phyloP scores from a whole-genome alignment of 2,329 filamentous ascomycete species.

The Alternaria incomplexa region DNA sequence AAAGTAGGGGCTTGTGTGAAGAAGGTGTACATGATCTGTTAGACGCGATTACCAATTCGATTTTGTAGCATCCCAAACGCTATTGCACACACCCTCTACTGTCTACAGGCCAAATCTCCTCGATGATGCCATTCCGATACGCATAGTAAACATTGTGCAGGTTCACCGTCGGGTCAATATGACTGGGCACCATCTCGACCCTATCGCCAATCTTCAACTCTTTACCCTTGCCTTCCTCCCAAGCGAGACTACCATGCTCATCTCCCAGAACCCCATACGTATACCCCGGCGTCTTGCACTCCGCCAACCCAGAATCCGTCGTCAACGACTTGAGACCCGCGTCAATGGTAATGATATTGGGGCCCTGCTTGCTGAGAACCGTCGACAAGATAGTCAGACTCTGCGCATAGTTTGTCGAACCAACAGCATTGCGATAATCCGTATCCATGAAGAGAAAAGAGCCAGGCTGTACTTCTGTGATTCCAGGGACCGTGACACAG shows the following conservation, averaged over 20 bases:
- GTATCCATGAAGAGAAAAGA: conserved; percentile 66
- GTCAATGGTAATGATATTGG: conserved; percentile 56
- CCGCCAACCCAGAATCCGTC: conserved; percentile 59
- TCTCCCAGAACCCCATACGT: conserved; percentile 56
- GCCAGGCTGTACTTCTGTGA: conserved; percentile 62
- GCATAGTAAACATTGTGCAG: conserved; percentile 60
- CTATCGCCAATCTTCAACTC: conserved; percentile 54
- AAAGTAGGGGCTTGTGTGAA: not conserved
- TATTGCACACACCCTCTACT: conserved; percentile 60
- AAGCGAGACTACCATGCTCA: conserved; percentile 57
- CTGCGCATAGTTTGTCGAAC: conserved; percentile 54
- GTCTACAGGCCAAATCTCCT: conserved; percentile 61
- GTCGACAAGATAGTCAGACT: conserved; percentile 58
- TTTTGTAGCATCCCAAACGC: too few species aligned
- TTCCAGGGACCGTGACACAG: conserved; percentile 57
- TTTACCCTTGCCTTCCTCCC: conserved; percentile 49
- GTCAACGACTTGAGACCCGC: conserved; percentile 59
- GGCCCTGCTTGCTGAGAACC: conserved; percentile 57
- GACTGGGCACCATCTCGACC: conserved; percentile 61
- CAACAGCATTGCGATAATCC: conserved; percentile 61
- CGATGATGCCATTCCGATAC: conserved; percentile 55
- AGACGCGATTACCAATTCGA: not conserved
- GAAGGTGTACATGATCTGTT: not conserved
- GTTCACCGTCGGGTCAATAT: conserved; percentile 63
- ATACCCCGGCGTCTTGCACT: conserved; percentile 54